Evolutionary conservation across 495 filamentous ascomycete genomes (phyloP).

Genomic region (Aspergillus haitiensis): DNA sequence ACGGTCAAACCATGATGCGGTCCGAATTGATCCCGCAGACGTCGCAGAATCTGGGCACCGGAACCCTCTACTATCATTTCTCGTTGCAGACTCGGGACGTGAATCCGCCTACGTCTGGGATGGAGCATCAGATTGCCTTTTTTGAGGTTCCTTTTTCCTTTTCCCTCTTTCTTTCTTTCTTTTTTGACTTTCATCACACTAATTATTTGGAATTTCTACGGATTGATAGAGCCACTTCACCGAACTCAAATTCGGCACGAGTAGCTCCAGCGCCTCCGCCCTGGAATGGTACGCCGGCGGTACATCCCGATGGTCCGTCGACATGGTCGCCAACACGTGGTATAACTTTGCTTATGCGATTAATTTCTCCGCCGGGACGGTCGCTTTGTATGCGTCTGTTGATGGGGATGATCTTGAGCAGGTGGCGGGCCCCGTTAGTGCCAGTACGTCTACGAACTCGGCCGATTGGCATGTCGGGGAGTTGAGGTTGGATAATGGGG

Average conservation of each 20-base stretch:
- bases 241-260: conserved; percentile 65
- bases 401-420: conserved; percentile 56
- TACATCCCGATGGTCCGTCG: conserved; percentile 51
- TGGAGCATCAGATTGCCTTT: conserved; percentile 76
- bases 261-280: conserved; percentile 53
- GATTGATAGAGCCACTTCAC: conserved; percentile 75
- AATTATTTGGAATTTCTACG: too few relatives aligned
- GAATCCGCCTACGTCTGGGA: conserved; percentile 58
- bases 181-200: neutral
- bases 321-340: conserved; percentile 59
- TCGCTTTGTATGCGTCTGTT: conserved; percentile 70
- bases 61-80: conserved; percentile 71
- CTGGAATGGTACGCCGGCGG: conserved; percentile 57
- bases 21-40: conserved; percentile 71
- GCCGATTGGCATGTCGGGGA: conserved; percentile 75
- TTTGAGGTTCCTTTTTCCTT: conserved; percentile 42
- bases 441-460: conserved; percentile 64
- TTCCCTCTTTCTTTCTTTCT: neutral
- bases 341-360: conserved; percentile 70
- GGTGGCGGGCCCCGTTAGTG: conserved; percentile 56
- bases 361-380: conserved; percentile 58
- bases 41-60: conserved; percentile 57
- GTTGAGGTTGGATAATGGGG: conserved; percentile 61
- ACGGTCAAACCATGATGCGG: conserved; percentile 60
- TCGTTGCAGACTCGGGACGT: conserved; percentile 57